These are phyloP conservation scores for Fusarium chlamydosporum DNA, from an alignment of 2,329 filamentous ascomycete genomes.

Conservation along the genomic window DNA sequence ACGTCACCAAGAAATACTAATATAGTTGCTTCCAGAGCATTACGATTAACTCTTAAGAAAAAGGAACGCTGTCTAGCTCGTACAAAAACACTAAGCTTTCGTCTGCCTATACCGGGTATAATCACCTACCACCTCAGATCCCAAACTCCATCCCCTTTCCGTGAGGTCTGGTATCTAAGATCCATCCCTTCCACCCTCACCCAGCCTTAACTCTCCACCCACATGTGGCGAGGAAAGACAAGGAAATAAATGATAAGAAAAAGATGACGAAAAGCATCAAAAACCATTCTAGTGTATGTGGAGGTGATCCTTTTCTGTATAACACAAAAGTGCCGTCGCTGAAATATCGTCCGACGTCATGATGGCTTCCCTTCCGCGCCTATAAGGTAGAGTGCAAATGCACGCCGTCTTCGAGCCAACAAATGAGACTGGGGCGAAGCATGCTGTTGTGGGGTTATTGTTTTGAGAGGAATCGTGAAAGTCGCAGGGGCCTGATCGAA, in stretches of 20 bases:
- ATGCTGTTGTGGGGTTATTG: neutral
- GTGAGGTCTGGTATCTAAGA: slow-evolving; percentile 40
- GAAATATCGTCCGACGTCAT: slow-evolving; percentile 23
- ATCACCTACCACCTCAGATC: slow-evolving; percentile 43
- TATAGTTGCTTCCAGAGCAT: slow-evolving; percentile 26
- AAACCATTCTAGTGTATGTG: slow-evolving; percentile 41
- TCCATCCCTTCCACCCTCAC: slow-evolving; percentile 29
- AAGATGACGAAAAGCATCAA: slow-evolving; percentile 7
- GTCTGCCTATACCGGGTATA: slow-evolving; percentile 50
- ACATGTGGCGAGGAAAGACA: slow-evolving; percentile 23
- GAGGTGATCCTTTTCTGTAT: slow-evolving; percentile 24
- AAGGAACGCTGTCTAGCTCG: slow-evolving; percentile 23
- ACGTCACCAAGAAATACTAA: neutral
- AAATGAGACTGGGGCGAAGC: neutral
- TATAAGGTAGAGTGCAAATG: slow-evolving; percentile 1
- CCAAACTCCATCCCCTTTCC: slow-evolving; percentile 47
- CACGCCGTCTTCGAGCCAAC: neutral
- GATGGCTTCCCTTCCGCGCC: slow-evolving; percentile 23
- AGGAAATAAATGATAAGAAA: slow-evolving; percentile 22
- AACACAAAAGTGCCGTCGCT: slow-evolving; percentile 26
- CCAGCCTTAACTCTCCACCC: slow-evolving; percentile 15
- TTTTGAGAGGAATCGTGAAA: neutral
- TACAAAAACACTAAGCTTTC: slow-evolving; percentile 36
- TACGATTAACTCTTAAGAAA: slow-evolving; percentile 2
- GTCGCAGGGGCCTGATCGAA: neutral